These are phyloP conservation scores for Capsicum baccatum DNA, from an alignment of 257 asterid species.

Conservation along the genomic window DNA sequence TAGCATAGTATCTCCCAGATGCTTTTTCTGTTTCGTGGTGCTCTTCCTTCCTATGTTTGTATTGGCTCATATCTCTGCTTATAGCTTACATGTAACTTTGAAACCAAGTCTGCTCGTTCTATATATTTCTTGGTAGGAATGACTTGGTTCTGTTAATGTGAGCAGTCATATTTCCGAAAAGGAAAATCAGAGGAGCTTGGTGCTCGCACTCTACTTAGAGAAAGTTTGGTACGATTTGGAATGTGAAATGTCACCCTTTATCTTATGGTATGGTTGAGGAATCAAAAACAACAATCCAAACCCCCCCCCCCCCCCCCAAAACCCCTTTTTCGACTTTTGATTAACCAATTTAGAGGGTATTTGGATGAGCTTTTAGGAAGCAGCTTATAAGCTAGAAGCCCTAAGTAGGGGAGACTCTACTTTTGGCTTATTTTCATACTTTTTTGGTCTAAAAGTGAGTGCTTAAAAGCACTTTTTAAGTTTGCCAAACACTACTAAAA, in stretches of 20 bases:
- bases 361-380: no score
- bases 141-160: constrained; percentile 20
- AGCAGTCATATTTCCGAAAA: neutral
- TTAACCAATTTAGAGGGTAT: no score
- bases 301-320: no score
- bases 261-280: neutral
- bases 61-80: neutral
- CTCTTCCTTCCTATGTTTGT: neutral
- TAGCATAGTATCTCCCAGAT: neutral
- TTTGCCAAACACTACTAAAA: no score
- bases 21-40: neutral
- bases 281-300: neutral
- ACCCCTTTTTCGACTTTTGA: no score
- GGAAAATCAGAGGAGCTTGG: neutral
- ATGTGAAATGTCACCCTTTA: neutral
- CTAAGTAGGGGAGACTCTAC: no score
- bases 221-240: neutral
- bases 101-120: no score
- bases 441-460: no score
- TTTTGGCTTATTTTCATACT: no score
- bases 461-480: no score
- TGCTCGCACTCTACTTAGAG: neutral
- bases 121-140: neutral
- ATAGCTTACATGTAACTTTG: neutral
- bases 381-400: no score